These are phyloP conservation scores for Sordaria brevicollis DNA, from an alignment of 495 filamentous ascomycete species.

Conservation along the genomic window DNA sequence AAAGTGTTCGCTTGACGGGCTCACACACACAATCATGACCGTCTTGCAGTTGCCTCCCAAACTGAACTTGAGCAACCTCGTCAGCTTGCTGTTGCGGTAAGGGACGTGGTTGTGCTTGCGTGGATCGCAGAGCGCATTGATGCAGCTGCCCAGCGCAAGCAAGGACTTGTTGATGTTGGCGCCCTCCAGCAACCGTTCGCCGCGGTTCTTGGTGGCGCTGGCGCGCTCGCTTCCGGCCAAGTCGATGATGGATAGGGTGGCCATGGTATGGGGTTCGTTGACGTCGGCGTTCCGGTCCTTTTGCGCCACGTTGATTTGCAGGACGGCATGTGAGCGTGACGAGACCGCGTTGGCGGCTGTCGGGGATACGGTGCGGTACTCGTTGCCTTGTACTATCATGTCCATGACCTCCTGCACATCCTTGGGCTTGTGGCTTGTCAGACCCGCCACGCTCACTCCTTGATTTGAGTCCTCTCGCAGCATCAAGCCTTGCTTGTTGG, in stretches of 20 bases:
- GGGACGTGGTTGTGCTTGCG: constrained; percentile 90
- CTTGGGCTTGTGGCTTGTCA: constrained; percentile 82
- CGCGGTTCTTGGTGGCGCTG: constrained; percentile 93
- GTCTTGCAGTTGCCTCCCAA: constrained; percentile 97
- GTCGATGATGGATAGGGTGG: constrained; percentile 96
- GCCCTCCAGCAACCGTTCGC: constrained; percentile 82
- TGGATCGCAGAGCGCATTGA: constrained; percentile 95
- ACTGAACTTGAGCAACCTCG: constrained; percentile 91
- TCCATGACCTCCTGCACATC: constrained; percentile 94
- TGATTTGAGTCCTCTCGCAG: constrained; percentile 92
- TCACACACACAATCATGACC: constrained; percentile 99
- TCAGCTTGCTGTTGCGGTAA: constrained; percentile 96
- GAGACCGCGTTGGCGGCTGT: constrained; percentile 98
- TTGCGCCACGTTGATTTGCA: constrained; percentile 92
- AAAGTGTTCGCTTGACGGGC: constrained; percentile 91
- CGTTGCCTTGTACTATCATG: constrained; percentile 94
- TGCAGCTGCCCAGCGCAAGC: constrained; percentile 90
- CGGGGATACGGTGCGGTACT: constrained; percentile 89
- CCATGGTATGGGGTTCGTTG: constrained; percentile 95
- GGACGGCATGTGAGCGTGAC: constrained; percentile 94
- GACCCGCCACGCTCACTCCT: constrained; percentile 80
- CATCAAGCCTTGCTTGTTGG: constrained; percentile 69
- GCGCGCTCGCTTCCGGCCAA: constrained; percentile 92
- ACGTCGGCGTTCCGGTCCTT: constrained; percentile 89
- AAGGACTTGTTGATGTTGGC: constrained; percentile 99